These are phyloP conservation scores for Termitomyces eurrhizus DNA, from an alignment of 768 basidiomycete species.

Conservation along the genomic window DNA sequence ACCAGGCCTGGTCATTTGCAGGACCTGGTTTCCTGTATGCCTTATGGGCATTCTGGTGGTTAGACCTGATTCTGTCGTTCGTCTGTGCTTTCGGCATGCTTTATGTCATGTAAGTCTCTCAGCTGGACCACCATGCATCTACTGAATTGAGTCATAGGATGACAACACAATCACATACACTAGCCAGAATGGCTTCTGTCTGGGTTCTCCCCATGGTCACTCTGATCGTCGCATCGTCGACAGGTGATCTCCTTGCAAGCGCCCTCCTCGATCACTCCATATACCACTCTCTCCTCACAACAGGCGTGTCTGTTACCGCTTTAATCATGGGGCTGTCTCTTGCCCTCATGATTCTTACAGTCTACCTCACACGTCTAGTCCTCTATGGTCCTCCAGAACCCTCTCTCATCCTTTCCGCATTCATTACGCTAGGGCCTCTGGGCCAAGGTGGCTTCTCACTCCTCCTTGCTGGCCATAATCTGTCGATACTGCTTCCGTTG, in stretches of 20 bases:
- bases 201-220: conserved; percentile 66
- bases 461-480: conserved; percentile 39
- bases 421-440: conserved; percentile 56
- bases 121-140: not conserved
- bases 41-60: conserved; percentile 70
- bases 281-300: conserved; percentile 41
- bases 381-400: conserved; percentile 40
- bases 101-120: conserved; percentile 16
- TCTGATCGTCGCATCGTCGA: conserved; percentile 54
- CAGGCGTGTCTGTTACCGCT: conserved; percentile 34
- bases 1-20: conserved; percentile 46
- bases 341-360: conserved; percentile 50
- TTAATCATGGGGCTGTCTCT: conserved; percentile 39
- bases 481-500: conserved; percentile 31
- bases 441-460: conserved; percentile 54
- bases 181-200: conserved; percentile 41
- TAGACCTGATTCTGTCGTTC: conserved; percentile 52
- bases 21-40: conserved; percentile 49
- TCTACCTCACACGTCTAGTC: conserved; percentile 48
- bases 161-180: conserved; percentile 47
- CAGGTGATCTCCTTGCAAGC: conserved; percentile 46
- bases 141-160: conserved; percentile 30
- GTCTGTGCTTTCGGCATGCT: conserved; percentile 21
- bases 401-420: conserved; percentile 39
- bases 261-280: conserved; percentile 34